Evolutionary conservation across 2,329 filamentous ascomycete species (phyloP), one percentile per base, ranked within the genome.

Genomic region (Cryphonectria naterciae): DNA sequence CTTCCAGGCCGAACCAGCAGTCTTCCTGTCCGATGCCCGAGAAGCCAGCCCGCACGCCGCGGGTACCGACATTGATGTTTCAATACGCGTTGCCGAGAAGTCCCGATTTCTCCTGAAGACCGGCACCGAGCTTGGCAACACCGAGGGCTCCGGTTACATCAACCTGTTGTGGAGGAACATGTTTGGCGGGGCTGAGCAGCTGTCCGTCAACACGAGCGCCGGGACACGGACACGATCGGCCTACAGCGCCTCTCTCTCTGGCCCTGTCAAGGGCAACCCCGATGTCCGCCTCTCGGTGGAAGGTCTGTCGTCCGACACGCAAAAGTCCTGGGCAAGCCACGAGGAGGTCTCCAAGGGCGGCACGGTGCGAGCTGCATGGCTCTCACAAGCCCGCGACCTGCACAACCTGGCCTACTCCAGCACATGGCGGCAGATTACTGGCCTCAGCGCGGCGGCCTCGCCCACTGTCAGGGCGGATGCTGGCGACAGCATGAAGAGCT

Each of bases 251-350:
- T 91, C 90, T 70, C 92, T 98, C 73, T 91, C 94, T 72, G 91
- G 93, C 0, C 96, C 96, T 0, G 85, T 99, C 63, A 85, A 93
- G 69, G 93, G 92, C 81, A 93, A 97, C 79, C 95, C 96, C 0
- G 91, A 97, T 78, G 83, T 94, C 76, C 88, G 92, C 72, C 84
- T 94, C 73, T 91, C 95, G 75, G 77, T 97, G 72, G 95, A 97
- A 75, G 94, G 88, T 1, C 84, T 97, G 61, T 91, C 92, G 13
- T 97, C 93, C 73, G 91, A 93, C 61, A 97, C 93, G 0, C 88
- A 95, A 73, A 98, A 98, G 82, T 88, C 91, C 17, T 98, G 94
- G 93, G 94, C 96, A 32, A 96, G 93, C 74, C 95, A 99, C 78
- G 95, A 98, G 76, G 95, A 99, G 81, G 90, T 91, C 3, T 83